phyloP scores from a whole-genome alignment of 2,329 filamentous ascomycete species.

The Phoma sp. region DNA sequence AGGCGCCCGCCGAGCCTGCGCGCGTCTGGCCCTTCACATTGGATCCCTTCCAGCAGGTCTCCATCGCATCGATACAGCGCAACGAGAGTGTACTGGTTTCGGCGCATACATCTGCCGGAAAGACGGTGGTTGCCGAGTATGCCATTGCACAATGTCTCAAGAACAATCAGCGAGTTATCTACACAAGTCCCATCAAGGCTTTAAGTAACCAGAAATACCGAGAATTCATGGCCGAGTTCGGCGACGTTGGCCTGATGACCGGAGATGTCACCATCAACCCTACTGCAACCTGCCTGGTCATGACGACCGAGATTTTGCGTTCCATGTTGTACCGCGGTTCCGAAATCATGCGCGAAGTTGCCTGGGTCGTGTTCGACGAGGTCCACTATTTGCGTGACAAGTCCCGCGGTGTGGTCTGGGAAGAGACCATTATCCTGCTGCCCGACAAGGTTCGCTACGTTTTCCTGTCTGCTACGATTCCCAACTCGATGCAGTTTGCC shows the following conservation, averaged over 20 bases:
- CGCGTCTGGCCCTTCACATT: constrained; percentile 86
- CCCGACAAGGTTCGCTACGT: constrained; percentile 99
- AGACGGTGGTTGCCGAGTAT: constrained; percentile 98
- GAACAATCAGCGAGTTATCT: constrained; percentile 97
- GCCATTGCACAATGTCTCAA: constrained; percentile 97
- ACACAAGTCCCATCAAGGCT: constrained; percentile 98
- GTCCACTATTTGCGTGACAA: constrained; percentile 99
- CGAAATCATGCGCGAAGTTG: constrained; percentile 99
- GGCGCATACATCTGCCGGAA: constrained; percentile 95
- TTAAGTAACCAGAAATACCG: constrained; percentile 98
- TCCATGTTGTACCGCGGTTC: constrained; percentile 98
- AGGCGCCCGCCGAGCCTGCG: constrained; percentile 84
- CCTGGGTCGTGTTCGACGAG: constrained; percentile 98
- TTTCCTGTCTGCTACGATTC: constrained; percentile 96
- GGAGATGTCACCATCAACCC: constrained; percentile 99
- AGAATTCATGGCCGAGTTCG: constrained; percentile 94
- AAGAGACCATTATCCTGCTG: constrained; percentile 96
- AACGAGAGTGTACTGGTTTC: constrained; percentile 97
- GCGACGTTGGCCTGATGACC: constrained; percentile 97
- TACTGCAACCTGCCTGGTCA: constrained; percentile 94
- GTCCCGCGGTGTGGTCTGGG: constrained; percentile 93
- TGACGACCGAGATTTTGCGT: constrained; percentile 98
- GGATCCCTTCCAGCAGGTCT: constrained; percentile 95
- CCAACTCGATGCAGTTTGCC: constrained; percentile 98
- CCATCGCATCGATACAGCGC: constrained; percentile 91